Evolutionary conservation across 2,329 filamentous ascomycete genomes (phyloP), one percentile per base, ranked within the genome.

Genomic region (Colletotrichum euphorbiae): DNA sequence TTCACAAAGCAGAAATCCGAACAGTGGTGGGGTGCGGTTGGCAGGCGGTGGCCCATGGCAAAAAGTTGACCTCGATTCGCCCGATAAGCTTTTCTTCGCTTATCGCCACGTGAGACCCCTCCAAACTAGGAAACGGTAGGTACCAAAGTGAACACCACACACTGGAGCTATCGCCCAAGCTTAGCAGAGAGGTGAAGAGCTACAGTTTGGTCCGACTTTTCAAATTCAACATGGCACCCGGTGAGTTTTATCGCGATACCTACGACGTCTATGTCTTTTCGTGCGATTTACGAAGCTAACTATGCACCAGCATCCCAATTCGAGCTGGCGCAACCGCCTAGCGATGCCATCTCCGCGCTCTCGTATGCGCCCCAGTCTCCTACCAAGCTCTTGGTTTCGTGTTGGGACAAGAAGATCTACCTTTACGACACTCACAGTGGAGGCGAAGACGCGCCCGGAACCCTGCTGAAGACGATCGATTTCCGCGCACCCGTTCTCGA

Each of bases 371-470:
- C 93, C 40, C 82, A 86, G 69, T 89, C 90, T n/a, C 86, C 90
- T 3, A 89, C 85, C 61, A 91, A 90, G 73, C 86, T 99, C 42
- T 88, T 97, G n/a, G 94, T 95, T 73, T 91, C 94, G 11, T 97
- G 94, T 63, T 99, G 96, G 96, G 95, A 98, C 81, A 93, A 90
- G 80, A 89, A 93, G 77, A 89, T 97, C 63, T 97, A 98, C 80
- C 85, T 95, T 59, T 98, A 98, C 84, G 93, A 97, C 76, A 87
- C 91, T 67, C 81, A 83, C 17, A 80, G 80, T 51, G 82, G 83
- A 70, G 86, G 85, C 64, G 85, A 87, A 21, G 84, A 86, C 71
- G 84, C 87, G 51, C 77, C 80, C 19, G 90, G 89, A 6, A 87
- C 86, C 62, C 84, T 97, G 33, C 75, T 94, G 36, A 87, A 88